phyloP scores from a whole-genome alignment of 495 filamentous ascomycete genomes.

The Daldinia bambusicola region DNA sequence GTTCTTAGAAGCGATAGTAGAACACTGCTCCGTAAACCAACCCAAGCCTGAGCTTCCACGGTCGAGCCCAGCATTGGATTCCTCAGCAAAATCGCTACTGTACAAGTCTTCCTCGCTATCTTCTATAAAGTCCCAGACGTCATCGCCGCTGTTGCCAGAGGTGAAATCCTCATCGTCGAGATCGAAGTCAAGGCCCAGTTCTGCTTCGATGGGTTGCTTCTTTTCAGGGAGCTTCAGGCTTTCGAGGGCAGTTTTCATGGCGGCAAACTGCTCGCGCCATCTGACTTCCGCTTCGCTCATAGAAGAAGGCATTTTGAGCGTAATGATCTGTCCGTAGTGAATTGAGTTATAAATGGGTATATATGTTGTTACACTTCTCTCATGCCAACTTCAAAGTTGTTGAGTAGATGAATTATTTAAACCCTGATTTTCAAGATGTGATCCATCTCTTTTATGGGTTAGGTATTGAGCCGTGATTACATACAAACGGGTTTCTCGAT shows the following conservation, averaged over 20 bases:
- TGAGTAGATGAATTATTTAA: background rate
- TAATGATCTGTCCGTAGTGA: background rate
- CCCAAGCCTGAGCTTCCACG: slow-evolving; percentile 46
- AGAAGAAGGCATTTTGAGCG: slow-evolving; percentile 39
- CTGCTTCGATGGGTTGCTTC: slow-evolving; percentile 13
- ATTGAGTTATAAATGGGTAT: background rate
- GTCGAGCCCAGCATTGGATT: slow-evolving; percentile 38
- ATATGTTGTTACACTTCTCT: background rate
- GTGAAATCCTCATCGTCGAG: slow-evolving; percentile 70
- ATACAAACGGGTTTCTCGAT: background rate
- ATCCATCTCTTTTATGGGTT: background rate
- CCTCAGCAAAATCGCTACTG: slow-evolving; percentile 56
- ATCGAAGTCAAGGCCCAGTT: slow-evolving; percentile 55
- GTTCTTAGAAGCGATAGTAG: slow-evolving; percentile 65
- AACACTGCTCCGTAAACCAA: slow-evolving; percentile 77
- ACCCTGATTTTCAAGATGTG: background rate
- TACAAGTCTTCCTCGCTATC: slow-evolving; percentile 70
- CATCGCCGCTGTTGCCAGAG: slow-evolving; percentile 71
- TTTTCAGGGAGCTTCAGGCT: slow-evolving; percentile 47
- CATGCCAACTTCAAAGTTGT: background rate
- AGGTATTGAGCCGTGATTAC: background rate
- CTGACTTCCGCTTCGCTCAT: slow-evolving; percentile 49
- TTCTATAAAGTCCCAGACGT: slow-evolving; percentile 90
- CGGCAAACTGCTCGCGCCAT: slow-evolving; percentile 59
- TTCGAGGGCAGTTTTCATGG: slow-evolving; percentile 60